These are phyloP conservation scores for Astragalus membranaceus DNA, from an alignment of 306 rosid species.

Conservation along the genomic window DNA sequence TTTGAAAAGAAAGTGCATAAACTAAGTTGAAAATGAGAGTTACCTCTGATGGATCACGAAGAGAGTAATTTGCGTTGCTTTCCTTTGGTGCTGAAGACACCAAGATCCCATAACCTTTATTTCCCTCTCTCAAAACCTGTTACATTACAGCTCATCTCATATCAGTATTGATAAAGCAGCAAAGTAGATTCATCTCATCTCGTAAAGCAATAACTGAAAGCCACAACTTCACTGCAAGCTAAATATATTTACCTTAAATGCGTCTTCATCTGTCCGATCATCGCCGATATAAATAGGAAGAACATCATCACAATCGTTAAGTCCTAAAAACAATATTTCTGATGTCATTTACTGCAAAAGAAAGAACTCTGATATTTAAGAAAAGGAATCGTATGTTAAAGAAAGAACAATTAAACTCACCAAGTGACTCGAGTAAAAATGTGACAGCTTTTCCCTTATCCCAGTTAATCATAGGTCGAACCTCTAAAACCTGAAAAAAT, in stretches of 20 bases:
- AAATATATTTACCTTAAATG: conserved; percentile 59
- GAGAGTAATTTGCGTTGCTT: conserved; percentile 79
- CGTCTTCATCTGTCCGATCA: conserved; percentile 94
- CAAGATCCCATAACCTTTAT: conserved; percentile 72
- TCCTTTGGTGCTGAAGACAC: conserved; percentile 78
- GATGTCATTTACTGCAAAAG: conserved; percentile 23
- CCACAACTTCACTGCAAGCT: background rate
- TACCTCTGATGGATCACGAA: conserved; percentile 90
- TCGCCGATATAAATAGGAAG: conserved; percentile 94
- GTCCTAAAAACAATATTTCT: conserved; percentile 42
- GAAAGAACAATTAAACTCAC: conserved; percentile 37
- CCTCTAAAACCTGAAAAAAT: conserved; percentile 77
- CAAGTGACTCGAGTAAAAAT: conserved; percentile 89
- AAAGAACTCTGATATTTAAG: background rate
- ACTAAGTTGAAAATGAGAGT: background rate
- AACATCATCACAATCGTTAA: conserved; percentile 66
- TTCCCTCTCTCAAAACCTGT: conserved; percentile 77
- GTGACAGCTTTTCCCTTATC: conserved; percentile 96
- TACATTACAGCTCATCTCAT: conserved; percentile 3
- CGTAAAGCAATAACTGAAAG: background rate
- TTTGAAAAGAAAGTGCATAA: background rate
- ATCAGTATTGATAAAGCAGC: background rate
- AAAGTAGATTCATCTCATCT: no score
- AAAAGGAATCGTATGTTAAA: background rate
- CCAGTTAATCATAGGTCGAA: conserved; percentile 88